Base-by-base conservation (phyloP, 441 rosid species). In the Lepidium campestre region DNA sequence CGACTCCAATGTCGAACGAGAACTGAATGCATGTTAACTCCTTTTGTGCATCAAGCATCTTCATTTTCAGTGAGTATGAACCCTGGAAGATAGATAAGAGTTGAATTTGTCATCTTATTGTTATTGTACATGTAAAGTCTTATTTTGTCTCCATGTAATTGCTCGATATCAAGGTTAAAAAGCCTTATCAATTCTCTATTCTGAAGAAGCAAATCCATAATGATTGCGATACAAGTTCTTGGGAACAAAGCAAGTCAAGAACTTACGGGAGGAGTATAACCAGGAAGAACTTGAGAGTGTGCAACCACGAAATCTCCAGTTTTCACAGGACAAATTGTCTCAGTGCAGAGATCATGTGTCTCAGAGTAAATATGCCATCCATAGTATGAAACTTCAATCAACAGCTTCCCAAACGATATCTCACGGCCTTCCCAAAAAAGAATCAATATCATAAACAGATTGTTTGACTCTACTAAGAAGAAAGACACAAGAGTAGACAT, bases 261-360 rank as follows among this genome's bases (percentile, higher is more conserved):
- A 53, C 97, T 86, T 84, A 94, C 99, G 32, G 96, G 89, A 12
- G 99, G 99, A 62, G 98, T 94, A 67, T 14, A 85, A 53, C 86
- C 91, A 2, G 98, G 96, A 59, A 91, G 82, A 57, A 78, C 82
- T 84, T 94, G 94, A 2, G 97, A 82, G 61, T 91, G 99, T 58
- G 89, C 47, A 23, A 89, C 89, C 67, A 89, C 70, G 58, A 94
- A 94, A 42, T 88, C 87, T 39, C 99, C 97, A 19, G 52, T 68
- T 23, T 87, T 17, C 3, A 91, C 89, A 46, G 98, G 97, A 81
- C 98, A 88, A 53, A 87, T 77, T 17, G 99, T 91, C 85, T 88
- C 93, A 17, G 62, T 65, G 31, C 98, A 91, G 52, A 94, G 96
- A 71, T 89, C 84, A 75, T 88, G 93, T 22, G 83, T 76, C 84